Evolutionary conservation across 441 rosid genomes (phyloP), one percentile per base, ranked within the genome.

Genomic region (Euphorbia schlechtendalii): DNA sequence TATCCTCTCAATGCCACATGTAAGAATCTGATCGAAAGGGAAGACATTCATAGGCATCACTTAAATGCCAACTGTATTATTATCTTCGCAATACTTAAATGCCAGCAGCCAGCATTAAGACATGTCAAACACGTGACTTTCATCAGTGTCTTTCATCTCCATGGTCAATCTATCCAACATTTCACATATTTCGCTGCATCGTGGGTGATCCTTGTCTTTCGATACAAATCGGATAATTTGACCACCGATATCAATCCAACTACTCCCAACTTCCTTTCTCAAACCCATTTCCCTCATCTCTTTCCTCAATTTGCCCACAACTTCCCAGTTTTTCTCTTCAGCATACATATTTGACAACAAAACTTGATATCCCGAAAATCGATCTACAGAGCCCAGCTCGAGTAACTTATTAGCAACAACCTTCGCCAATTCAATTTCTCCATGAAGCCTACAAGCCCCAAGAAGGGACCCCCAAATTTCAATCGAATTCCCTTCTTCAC

Each of bases 381-480:
- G 69, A 53, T 73, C 76, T 36, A 72, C 77, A 48, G 63, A 61
- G 65, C 77, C 88, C 76, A 86, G 43, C 70, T 77, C 73, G 65
- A 68, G 77, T 75, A 92, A 66, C 74, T 75, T 87, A 71, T 73
- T 75, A 17, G 87, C 81, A 63, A 92, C 83, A 67, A 70, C 62
- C 73, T 85, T 88, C 46, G 82, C 92, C 43, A 92, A 72, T 65
- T 84, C 87, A 70, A 73, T 69, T 69, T 79, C 71, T 61, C 81
- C 80, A 64, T 89, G 88, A 64, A 86, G 71, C 73, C 84, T 84
- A 72, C 98, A 92, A 61, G 95, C 81, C 13, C 87, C 89, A 55
- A 89, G 91, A 63, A 92, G 69, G 52, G 96, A 86, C 57, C 91
- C 98, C 95, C 96, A 89, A 59, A 89, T 80, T 82, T 86, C 89